phyloP scores from a whole-genome alignment of 2,329 filamentous ascomycete species.

The Aureobasidium lini region DNA sequence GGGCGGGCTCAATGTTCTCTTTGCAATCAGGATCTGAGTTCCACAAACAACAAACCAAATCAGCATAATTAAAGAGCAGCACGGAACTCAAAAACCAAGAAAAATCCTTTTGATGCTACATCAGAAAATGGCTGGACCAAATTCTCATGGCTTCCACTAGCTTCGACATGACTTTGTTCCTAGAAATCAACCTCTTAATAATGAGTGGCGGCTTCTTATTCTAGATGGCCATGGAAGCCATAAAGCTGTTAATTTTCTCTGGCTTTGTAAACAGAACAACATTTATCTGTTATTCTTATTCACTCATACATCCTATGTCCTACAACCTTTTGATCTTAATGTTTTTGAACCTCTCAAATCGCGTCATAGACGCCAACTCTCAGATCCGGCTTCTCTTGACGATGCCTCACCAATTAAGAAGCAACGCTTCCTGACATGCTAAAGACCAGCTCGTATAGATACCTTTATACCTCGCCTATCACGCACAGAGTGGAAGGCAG shows the following conservation, averaged over 20 bases:
- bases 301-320: not conserved
- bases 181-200: not conserved
- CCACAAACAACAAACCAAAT: too few species aligned
- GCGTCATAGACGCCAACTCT: not conserved
- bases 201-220: not conserved
- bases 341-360: not conserved
- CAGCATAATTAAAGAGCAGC: too few species aligned
- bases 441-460: not conserved
- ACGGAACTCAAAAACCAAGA: too few species aligned
- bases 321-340: not conserved
- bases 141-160: not conserved
- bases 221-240: not conserved
- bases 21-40: too few species aligned
- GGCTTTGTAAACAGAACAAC: not conserved
- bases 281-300: not conserved
- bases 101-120: too few species aligned
- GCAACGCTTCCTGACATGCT: not conserved
- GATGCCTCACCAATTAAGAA: not conserved
- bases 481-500: not conserved
- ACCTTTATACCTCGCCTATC: not conserved
- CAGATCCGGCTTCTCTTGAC: not conserved
- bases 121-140: not conserved
- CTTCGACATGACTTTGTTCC: not conserved
- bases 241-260: not conserved
- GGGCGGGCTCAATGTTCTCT: too few species aligned